A percentile compares a stretch with the other conserved stretches of the same genome.
Evolutionary conservation across 768 basidiomycete species (phyloP).

Genomic region (Boletus rex-veris): DNA sequence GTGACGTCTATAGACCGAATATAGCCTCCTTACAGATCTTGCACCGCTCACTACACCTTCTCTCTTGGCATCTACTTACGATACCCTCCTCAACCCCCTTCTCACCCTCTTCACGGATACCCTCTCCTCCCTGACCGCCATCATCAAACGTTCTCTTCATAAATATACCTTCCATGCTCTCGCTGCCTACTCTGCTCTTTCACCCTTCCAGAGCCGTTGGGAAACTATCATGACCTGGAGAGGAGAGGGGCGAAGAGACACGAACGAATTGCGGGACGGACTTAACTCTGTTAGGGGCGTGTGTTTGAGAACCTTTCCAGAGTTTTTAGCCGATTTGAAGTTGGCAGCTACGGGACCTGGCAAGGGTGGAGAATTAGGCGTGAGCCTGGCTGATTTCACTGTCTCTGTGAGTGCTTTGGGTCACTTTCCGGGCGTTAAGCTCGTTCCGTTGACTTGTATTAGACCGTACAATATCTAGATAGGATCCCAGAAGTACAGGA

Average conservation of each 20-base stretch:
- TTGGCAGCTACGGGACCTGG: slow-evolving; percentile 47
- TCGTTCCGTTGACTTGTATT: slow-evolving; percentile 1
- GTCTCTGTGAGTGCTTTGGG: slow-evolving; percentile 42
- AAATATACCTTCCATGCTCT: slow-evolving; percentile 80
- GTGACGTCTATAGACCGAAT: slow-evolving; percentile 51
- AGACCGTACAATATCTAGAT: slow-evolving; percentile 71
- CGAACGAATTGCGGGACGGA: slow-evolving; percentile 72
- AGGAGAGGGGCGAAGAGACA: slow-evolving; percentile 42
- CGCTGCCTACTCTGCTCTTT: slow-evolving; percentile 59
- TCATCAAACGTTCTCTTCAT: slow-evolving; percentile 75
- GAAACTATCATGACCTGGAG: slow-evolving; percentile 59
- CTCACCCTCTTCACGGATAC: slow-evolving; percentile 63
- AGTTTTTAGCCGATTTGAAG: slow-evolving; percentile 78
- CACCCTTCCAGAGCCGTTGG: slow-evolving; percentile 58
- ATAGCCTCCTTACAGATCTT: slow-evolving; percentile 59
- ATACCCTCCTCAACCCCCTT: slow-evolving; percentile 60
- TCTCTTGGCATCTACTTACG: slow-evolving; percentile 55
- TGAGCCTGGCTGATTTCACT: slow-evolving; percentile 61
- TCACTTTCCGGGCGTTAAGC: background rate
- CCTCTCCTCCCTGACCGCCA: slow-evolving; percentile 54
- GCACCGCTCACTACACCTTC: slow-evolving; percentile 53
- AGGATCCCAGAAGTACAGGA: slow-evolving; percentile 65
- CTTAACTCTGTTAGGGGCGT: slow-evolving; percentile 60
- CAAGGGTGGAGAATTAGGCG: slow-evolving; percentile 57
- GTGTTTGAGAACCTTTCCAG: slow-evolving; percentile 79